Base-by-base conservation (phyloP, 306 rosid species). In the Carpinus fangiana region DNA sequence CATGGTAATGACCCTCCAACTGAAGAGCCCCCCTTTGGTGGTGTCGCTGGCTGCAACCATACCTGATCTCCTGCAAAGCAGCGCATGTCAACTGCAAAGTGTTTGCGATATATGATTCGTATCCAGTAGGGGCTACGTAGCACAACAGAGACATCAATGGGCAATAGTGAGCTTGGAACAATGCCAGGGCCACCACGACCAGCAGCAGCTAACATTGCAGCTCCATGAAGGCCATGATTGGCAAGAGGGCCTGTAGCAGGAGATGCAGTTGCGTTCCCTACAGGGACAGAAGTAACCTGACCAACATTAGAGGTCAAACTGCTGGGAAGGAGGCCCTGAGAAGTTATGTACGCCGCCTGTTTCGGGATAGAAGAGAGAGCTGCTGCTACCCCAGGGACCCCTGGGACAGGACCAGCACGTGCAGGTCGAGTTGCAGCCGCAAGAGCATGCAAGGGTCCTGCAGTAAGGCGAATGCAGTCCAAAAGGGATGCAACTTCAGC, bases 21-120 rank as follows among this genome's bases (percentile, higher is more conserved):
- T 76, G 88, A 82, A 74, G 89, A 90, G 18, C 94, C 97, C 81
- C 90, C 98, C 81, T 90, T 91, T 54, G 99, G 97, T 17, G 98
- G 99, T 36, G 99, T 96, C 78, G 99, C 98, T 56, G 99, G 99
- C 87, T 96, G 99, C 87, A 96, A 75, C 99, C 99, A 96, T 50
- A 96, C 99, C 86, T 96, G 99, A 84, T 96, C 99, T 82, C 99
- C 99, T 4, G 99, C 97, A 86, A 93, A 93, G 90, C 99, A 96
- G 12, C 99, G 99, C 99, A 96, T 96, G 87, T 96, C 99, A 80
- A 96, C 98, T 17, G 99, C 94, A 82, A 96, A 96, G 61, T 93
- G 85, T 85, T 96, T 93, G 53, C 99, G 90, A 66, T 96, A 96
- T 84, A 96, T 90, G 74, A 96, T 96, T 51, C 99, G 84, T 80